Evolutionary conservation across 169 alveolate species (phyloP).

Genomic region (Cryptosporidium ryanae): DNA sequence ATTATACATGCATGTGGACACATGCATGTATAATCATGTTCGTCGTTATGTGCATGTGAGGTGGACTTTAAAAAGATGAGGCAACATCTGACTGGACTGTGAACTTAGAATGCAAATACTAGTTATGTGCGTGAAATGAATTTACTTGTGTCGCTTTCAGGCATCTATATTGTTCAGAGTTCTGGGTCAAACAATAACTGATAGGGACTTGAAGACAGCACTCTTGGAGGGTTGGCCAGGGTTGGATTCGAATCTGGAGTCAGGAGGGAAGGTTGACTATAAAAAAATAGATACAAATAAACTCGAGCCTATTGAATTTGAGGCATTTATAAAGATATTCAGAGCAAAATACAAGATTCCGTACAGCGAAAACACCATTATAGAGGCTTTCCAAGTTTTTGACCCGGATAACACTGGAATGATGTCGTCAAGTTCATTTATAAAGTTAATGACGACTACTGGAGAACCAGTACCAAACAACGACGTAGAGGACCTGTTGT

Average conservation of each 20-base stretch:
- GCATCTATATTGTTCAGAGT: slow-evolving; percentile 70
- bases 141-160: neutral
- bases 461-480: slow-evolving; percentile 65
- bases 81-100: no score
- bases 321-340: slow-evolving; percentile 55
- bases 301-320: slow-evolving; percentile 62
- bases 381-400: slow-evolving; percentile 67
- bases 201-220: slow-evolving; percentile 27
- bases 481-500: slow-evolving; percentile 61
- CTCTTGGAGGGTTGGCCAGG: slow-evolving; percentile 68
- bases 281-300: slow-evolving; percentile 39
- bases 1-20: no score
- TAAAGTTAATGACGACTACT: slow-evolving; percentile 60
- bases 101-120: no score
- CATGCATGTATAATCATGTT: no score
- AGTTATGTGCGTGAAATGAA: no score
- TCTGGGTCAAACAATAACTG: slow-evolving; percentile 64
- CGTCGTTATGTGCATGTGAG: no score
- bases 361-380: slow-evolving; percentile 41
- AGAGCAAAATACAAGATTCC: slow-evolving; percentile 65
- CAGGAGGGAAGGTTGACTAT: neutral
- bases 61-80: no score
- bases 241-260: slow-evolving; percentile 4
- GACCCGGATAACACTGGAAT: slow-evolving; percentile 68
- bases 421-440: slow-evolving; percentile 44